A percentile compares a stretch with the other conserved stretches of the same genome.
These are phyloP conservation scores for Candida ortonii DNA, from an alignment of 805 yeast genomes.

Conservation along the genomic window DNA sequence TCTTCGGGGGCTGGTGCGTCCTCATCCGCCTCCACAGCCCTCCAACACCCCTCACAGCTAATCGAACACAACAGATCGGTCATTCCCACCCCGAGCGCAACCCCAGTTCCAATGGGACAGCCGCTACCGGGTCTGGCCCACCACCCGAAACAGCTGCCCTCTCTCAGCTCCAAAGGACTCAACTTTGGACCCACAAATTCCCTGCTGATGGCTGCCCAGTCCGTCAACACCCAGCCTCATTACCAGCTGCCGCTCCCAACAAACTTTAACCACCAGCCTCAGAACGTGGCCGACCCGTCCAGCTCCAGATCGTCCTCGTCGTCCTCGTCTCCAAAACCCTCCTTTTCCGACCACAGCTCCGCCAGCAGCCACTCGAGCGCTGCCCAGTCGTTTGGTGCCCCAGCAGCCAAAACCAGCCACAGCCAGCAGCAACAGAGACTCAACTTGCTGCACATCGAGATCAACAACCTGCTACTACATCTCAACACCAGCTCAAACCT, in stretches of 20 bases:
- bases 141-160: neutral
- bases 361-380: conserved; percentile 7
- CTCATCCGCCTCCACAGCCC: too few relatives aligned
- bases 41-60: too few relatives aligned
- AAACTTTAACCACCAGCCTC: conserved; percentile 18
- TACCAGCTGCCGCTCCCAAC: conserved; percentile 25
- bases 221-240: conserved; percentile 19
- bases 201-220: conserved; percentile 25
- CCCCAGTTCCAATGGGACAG: conserved; percentile 7
- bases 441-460: conserved; percentile 27
- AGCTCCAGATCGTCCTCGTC: conserved; percentile 23
- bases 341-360: conserved; percentile 10
- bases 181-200: conserved; percentile 25
- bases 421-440: conserved; percentile 18
- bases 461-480: conserved; percentile 29
- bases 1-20: too few relatives aligned
- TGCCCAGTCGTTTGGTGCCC: neutral
- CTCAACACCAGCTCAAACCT: conserved; percentile 22
- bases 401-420: conserved; percentile 6
- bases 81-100: conserved; percentile 9
- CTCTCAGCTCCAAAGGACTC: conserved; percentile 9
- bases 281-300: conserved; percentile 10
- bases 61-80: too few relatives aligned
- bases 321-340: conserved; percentile 19
- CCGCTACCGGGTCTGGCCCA: conserved; percentile 1